Conservation (phyloP, 768 basidiomycete species). For the Dentipellis sp. region DNA sequence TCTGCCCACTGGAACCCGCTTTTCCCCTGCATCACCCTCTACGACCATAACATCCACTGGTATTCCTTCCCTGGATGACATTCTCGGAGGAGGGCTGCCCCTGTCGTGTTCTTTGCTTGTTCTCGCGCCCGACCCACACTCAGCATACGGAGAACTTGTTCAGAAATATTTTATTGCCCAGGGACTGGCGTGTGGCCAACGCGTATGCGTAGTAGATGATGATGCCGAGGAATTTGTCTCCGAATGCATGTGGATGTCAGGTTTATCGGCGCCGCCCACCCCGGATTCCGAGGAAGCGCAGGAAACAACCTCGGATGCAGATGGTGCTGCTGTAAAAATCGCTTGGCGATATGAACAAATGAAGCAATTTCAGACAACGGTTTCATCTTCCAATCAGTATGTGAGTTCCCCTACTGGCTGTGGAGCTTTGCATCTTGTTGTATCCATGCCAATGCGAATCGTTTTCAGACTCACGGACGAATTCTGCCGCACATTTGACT, state of each 20-base stretch:
- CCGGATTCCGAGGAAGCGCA: slow-evolving; percentile 31
- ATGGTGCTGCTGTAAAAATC: slow-evolving; percentile 72
- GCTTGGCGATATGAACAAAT: slow-evolving; percentile 96
- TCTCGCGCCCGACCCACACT: slow-evolving; percentile 79
- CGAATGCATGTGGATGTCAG: slow-evolving; percentile 77
- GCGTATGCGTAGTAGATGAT: slow-evolving; percentile 56
- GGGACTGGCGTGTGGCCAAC: slow-evolving; percentile 67
- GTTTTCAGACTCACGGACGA: slow-evolving; percentile 39
- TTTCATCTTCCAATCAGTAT: slow-evolving; percentile 39
- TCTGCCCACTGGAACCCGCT: slow-evolving; percentile 43
- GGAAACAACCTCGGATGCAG: slow-evolving; percentile 25
- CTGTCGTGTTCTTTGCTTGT: slow-evolving; percentile 66
- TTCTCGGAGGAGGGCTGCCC: slow-evolving; percentile 88
- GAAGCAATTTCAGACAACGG: slow-evolving; percentile 87
- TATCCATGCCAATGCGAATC: not conserved
- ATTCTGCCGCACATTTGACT: slow-evolving; percentile 65
- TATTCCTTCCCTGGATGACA: slow-evolving; percentile 88
- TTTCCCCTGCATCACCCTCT: slow-evolving; percentile 45
- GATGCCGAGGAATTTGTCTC: slow-evolving; percentile 47
- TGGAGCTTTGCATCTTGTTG: not conserved
- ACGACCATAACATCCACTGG: slow-evolving; percentile 73
- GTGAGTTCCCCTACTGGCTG: slow-evolving; percentile 22
- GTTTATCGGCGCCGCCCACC: slow-evolving; percentile 9
- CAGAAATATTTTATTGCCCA: slow-evolving; percentile 87
- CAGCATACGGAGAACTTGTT: slow-evolving; percentile 76